A percentile compares a stretch with the other conserved stretches of the same genome.
Conservation (phyloP, 305 asterid genomes). For the Ilex paraguariensis region DNA sequence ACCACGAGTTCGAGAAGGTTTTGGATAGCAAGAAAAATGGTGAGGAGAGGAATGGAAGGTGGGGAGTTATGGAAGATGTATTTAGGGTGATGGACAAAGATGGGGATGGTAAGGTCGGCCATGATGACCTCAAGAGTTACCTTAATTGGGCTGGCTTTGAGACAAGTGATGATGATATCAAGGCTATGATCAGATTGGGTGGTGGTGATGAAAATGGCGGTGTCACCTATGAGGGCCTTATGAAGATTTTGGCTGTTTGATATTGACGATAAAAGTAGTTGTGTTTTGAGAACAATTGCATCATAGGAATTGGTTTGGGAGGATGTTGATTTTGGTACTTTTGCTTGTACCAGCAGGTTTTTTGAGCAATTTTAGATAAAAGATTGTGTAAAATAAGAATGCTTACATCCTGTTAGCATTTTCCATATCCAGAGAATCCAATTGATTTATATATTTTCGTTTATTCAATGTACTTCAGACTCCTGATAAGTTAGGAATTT, state of each 20-base stretch:
- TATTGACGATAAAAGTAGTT: background rate
- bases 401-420: too few species aligned
- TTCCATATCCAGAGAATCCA: too few species aligned
- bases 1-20: conserved; percentile 79
- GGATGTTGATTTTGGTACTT: too few species aligned
- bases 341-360: too few species aligned
- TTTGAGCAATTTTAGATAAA: too few species aligned
- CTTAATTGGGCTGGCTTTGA: conserved; percentile 59
- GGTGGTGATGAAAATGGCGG: conserved; percentile 59
- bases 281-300: too few species aligned
- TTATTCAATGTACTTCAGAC: too few species aligned
- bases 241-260: conserved; percentile 57
- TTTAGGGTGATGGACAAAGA: conserved; percentile 79
- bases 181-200: conserved; percentile 65
- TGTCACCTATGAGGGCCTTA: conserved; percentile 58
- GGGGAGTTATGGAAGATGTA: conserved; percentile 59
- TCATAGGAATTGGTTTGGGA: too few species aligned
- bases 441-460: too few species aligned
- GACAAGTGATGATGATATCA: conserved; percentile 64
- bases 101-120: conserved; percentile 83
- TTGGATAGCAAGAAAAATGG: conserved; percentile 12
- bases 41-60: background rate
- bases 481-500: too few species aligned
- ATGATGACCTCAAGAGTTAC: conserved; percentile 56
- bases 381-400: too few species aligned